Conservation (phyloP, 169 alveolate species). For the Plasmodium vivax region DNA sequence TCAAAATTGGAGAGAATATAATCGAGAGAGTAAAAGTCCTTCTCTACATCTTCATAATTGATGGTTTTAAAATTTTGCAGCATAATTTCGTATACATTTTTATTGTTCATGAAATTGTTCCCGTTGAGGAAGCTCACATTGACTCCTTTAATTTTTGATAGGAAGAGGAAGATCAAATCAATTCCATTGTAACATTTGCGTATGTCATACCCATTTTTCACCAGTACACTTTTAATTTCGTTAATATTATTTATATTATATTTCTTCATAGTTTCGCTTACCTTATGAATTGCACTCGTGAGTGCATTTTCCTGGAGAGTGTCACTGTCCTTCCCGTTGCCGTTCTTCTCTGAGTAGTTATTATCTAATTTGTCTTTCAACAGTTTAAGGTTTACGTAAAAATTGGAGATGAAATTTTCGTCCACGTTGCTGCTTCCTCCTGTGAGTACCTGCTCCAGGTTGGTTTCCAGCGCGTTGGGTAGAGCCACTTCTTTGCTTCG, state of each 20-base stretch:
- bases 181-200: slow-evolving; percentile 49
- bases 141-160: slow-evolving; percentile 48
- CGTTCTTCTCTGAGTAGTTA: neutral
- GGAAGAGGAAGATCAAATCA: slow-evolving; percentile 46
- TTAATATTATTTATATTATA: slow-evolving; percentile 49
- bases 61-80: slow-evolving; percentile 13
- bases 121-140: slow-evolving; percentile 45
- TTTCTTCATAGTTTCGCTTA: slow-evolving; percentile 47
- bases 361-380: slow-evolving; percentile 17
- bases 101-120: slow-evolving; percentile 17
- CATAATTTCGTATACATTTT: slow-evolving; percentile 43
- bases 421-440: neutral
- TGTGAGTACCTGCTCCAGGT: slow-evolving; percentile 10
- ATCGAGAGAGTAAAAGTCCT: slow-evolving; percentile 19
- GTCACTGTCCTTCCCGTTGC: neutral
- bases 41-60: slow-evolving; percentile 14
- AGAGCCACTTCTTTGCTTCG: neutral
- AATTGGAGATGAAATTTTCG: slow-evolving; percentile 46
- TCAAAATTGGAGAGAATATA: slow-evolving; percentile 39
- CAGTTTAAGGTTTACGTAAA: slow-evolving; percentile 26
- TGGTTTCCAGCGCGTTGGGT: slow-evolving; percentile 10
- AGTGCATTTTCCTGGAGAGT: neutral
- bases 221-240: slow-evolving; percentile 33
- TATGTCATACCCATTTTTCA: slow-evolving; percentile 56
- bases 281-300: neutral